Evolutionary conservation across 495 filamentous ascomycete species (phyloP), one percentile per base, ranked within the genome.

Genomic region (Xylaria venustula): DNA sequence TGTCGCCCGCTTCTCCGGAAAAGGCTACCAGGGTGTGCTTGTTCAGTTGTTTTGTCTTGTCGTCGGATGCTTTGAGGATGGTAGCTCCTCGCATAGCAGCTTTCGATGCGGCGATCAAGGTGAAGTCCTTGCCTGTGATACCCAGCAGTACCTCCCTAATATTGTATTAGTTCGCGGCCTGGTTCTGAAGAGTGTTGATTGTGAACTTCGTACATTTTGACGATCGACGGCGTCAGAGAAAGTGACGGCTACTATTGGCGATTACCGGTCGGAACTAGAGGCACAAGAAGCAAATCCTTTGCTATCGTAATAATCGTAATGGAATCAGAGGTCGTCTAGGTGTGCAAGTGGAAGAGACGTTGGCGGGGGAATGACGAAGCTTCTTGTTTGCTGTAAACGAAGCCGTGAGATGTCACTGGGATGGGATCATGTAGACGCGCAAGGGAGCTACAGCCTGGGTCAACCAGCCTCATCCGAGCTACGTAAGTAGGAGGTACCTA

Each of bases 91-190:
- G 86, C 93, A 97, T 97, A 64, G 90, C 90, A 65, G 95, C 94
- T 79, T 98, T 98, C 40, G 93, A 97, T 60, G 94, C 92, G 58
- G 92, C 94, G 73, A 99, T 82, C 82, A 99, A 87, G 79, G 92
- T 93, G 78, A 96, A 99, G 84, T 99, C 94, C 82, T 93, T 94
- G 80, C 94, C 95, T 37, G 94, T 97, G 74, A 99, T 95, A 58
- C 94, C 94, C 59, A 99, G 85, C 75, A 99, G 83, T 74, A 98
- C 91, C 87, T 99, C 94, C 94, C 92, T 98, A 46, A 22, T 54
- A 59, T 19, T 2, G 49, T 28, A 26, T 61, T 41, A 54, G 40
- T 46, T 25, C 30, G 23, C 28, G n/a, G 50, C 2, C 32, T 2
- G 3, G 26, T 36, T 22, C 17, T 37, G 17, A 42, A 2, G 15